phyloP scores from a whole-genome alignment of 1,139 yeast genomes.

The Suhomyces kunorum region DNA sequence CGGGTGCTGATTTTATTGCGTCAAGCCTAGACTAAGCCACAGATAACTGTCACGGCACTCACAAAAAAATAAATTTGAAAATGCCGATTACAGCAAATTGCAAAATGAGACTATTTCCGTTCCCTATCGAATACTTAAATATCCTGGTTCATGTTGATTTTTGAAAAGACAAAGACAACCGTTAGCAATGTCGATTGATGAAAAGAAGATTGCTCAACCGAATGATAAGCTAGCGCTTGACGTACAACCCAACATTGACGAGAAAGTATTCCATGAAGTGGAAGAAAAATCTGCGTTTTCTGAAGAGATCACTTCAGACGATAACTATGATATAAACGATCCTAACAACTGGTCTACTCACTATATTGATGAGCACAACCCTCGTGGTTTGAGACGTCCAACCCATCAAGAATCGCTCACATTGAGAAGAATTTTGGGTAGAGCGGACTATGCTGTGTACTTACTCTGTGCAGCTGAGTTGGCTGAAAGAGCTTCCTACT shows the following conservation, averaged over 20 bases:
- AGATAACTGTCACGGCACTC: background rate
- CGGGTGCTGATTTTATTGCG: background rate
- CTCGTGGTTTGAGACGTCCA: slow-evolving; percentile 24
- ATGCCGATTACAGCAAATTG: background rate
- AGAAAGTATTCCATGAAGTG: background rate
- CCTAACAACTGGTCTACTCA: slow-evolving; percentile 22
- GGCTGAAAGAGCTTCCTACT: slow-evolving; percentile 29
- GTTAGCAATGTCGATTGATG: background rate
- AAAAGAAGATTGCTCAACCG: background rate
- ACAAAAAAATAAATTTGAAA: no score
- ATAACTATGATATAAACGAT: slow-evolving; percentile 19
- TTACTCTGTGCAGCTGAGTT: slow-evolving; percentile 24
- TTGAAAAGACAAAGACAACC: background rate
- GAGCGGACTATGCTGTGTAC: slow-evolving; percentile 20
- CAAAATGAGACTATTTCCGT: background rate
- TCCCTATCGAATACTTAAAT: background rate
- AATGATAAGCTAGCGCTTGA: background rate
- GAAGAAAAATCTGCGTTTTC: background rate
- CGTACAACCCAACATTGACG: background rate
- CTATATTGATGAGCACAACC: slow-evolving; percentile 23
- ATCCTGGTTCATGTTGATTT: background rate
- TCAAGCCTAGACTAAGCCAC: background rate
- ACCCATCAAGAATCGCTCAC: slow-evolving; percentile 18
- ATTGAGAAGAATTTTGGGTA: slow-evolving; percentile 22
- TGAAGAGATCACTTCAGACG: slow-evolving; percentile 3